These are phyloP conservation scores for Fusarium mangiferae DNA, from an alignment of 2,329 filamentous ascomycete species.

Conservation along the genomic window DNA sequence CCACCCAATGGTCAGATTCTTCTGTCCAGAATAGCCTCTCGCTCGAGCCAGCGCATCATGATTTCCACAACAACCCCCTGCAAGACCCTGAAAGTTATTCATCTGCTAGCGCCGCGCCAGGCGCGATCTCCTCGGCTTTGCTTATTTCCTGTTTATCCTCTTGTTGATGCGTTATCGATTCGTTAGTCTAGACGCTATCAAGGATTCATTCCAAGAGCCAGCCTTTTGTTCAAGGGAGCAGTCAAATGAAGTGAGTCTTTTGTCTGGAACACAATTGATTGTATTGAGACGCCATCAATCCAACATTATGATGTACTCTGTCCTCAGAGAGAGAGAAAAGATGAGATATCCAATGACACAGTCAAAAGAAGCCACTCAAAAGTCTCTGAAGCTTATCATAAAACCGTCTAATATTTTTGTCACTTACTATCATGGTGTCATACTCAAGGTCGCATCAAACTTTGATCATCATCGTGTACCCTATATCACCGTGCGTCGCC, in stretches of 20 bases:
- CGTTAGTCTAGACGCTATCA: conserved; percentile 1
- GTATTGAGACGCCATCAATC: neutral
- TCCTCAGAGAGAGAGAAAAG: neutral
- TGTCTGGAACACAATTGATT: conserved; percentile 4
- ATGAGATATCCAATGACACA: neutral
- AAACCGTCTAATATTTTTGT: neutral
- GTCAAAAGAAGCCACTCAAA: neutral
- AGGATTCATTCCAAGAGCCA: conserved; percentile 25
- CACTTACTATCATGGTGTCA: neutral
- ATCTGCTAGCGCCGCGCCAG: conserved; percentile 29
- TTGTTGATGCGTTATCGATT: conserved; percentile 21
- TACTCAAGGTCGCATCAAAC: neutral
- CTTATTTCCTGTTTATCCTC: conserved; percentile 26
- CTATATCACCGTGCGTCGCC: neutral
- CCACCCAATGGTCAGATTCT: conserved; percentile 2
- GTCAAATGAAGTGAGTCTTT: neutral
- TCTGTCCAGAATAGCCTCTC: neutral
- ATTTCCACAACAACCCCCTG: conserved; percentile 24
- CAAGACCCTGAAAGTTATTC: conserved; percentile 32
- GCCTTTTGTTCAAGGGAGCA: neutral
- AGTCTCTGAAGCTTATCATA: neutral
- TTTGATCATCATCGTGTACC: conserved; percentile 3
- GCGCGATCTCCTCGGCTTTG: conserved; percentile 17
- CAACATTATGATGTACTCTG: neutral
- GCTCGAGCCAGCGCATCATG: conserved; percentile 8